Conservation (phyloP, 2,329 filamentous ascomycete species). For the Fusarium verrucosum region DNA sequence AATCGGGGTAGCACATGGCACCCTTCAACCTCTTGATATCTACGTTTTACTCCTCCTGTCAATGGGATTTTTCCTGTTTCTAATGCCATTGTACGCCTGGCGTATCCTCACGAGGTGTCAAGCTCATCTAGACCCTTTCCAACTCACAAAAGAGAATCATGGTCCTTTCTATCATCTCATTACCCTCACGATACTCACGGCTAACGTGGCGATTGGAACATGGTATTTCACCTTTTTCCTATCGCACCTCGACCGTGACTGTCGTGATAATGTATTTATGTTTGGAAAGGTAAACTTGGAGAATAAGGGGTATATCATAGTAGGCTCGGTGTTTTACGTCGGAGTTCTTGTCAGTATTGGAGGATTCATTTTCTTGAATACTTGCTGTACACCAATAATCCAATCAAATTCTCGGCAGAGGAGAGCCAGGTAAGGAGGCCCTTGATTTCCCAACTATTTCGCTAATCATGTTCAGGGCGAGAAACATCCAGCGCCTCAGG, state of each 20-base stretch:
- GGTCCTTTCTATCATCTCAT: constrained; percentile 41
- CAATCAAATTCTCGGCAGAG: constrained; percentile 27
- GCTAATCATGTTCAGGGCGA: constrained; percentile 20
- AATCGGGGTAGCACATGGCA: constrained; percentile 33
- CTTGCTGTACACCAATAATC: constrained; percentile 35
- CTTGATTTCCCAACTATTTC: neutral
- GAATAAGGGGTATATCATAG: constrained; percentile 41
- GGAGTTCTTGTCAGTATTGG: constrained; percentile 40
- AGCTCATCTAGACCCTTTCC: constrained; percentile 45
- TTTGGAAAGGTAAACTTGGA: constrained; percentile 44
- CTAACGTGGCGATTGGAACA: constrained; percentile 43
- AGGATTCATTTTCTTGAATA: constrained; percentile 38
- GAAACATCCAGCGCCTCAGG: constrained; percentile 38
- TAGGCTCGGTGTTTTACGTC: constrained; percentile 47
- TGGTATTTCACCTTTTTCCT: constrained; percentile 48
- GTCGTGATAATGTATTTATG: constrained; percentile 48
- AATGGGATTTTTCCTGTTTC: constrained; percentile 46
- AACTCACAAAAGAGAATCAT: constrained; percentile 41
- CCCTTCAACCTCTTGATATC: constrained; percentile 45
- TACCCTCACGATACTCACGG: constrained; percentile 42
- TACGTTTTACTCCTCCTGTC: constrained; percentile 48
- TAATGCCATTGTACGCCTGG: constrained; percentile 50
- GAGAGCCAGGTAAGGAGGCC: constrained; percentile 33
- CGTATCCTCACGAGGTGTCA: constrained; percentile 46
- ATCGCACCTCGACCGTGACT: constrained; percentile 36